Evolutionary conservation across 371 early-diverging fungal species (phyloP).

Genomic region (Rhizomucor miehei): DNA sequence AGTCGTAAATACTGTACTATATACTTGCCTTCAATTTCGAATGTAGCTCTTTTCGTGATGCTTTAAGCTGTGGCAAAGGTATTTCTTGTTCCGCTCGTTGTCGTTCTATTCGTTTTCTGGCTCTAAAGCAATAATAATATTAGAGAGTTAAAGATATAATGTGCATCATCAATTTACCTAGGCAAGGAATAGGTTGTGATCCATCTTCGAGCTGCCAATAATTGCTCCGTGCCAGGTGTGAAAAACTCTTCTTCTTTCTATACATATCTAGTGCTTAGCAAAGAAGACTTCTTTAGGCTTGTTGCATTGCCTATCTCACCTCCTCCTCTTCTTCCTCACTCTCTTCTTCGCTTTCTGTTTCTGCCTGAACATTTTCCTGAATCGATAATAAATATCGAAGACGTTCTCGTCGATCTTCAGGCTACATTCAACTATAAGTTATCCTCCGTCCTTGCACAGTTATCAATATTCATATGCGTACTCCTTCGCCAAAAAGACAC

Average conservation of each 20-base stretch:
- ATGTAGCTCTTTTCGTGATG: constrained; percentile 77
- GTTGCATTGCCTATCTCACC: background rate
- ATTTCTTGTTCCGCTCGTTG: constrained; percentile 70
- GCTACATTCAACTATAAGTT: constrained; percentile 42
- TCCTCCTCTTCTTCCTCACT: background rate
- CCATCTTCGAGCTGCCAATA: constrained; percentile 68
- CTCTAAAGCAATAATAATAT: constrained; percentile 41
- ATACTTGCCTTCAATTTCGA: constrained; percentile 59
- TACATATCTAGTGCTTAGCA: too few species aligned
- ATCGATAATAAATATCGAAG: constrained; percentile 71
- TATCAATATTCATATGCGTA: constrained; percentile 36
- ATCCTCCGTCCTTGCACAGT: too few species aligned
- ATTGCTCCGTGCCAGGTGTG: constrained; percentile 72
- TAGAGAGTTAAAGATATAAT: too few species aligned
- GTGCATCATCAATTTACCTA: constrained; percentile 43
- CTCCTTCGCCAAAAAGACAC: constrained; percentile 93
- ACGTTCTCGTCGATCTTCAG: constrained; percentile 87
- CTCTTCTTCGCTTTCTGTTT: constrained; percentile 50
- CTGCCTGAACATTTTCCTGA: constrained; percentile 41
- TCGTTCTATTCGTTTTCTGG: constrained; percentile 63
- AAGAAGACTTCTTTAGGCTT: too few species aligned
- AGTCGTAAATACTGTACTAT: background rate
- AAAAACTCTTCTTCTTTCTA: constrained; percentile 80
- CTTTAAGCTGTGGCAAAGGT: constrained; percentile 71
- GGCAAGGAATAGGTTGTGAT: constrained; percentile 80